Evolutionary conservation across 176 grass and related monocot genomes (phyloP), one percentile per base, ranked within the genome.

Genomic region (Oryza meyeriana): DNA sequence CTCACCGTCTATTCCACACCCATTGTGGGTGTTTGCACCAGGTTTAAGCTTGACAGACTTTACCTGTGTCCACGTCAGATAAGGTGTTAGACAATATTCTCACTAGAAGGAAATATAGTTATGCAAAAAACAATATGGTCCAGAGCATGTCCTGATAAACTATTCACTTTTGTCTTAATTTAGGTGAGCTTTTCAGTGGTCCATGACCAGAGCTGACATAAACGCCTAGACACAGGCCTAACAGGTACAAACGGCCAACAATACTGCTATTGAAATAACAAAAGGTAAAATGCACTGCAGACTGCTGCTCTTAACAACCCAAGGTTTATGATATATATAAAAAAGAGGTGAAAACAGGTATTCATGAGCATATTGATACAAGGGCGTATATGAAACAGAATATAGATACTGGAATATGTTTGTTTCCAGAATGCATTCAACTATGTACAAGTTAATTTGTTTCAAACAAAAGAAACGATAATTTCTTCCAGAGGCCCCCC

Each of bases 1-100:
- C 77, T 99, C 97, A 0, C 97, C 97, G 2, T 99, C 97, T 78
- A 99, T 99, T 28, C 97, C 97, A 71, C 97, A 94, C 20, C 97
- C 93, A 39, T 80, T 83, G 72, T 93, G 85, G 13, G 97, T 94
- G 59, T 85, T 92, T 94, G 91, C 74, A 34, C 93, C 97, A 71
- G 93, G 85, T 83, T 84, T 99, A 70, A 99, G 72, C 80, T 96
- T 99, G 11, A 99, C 91, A 25, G 89, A 94, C 63, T 94, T 96
- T 62, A 99, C 97, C 97, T 99, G 87, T 72, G 71, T 70, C 69
- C 87, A 78, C 79, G 64, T 50, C 6, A 33, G 20, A 58, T 3
- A 35, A 63, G 0, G 36, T 30, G 75, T 84, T 76, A 86, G 50
- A 44, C 42, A 41, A 26, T 41, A 14, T 81, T 40, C 27, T 70